phyloP scores from a whole-genome alignment of 2,329 filamentous ascomycete species.

The Penicillium janthinellum region DNA sequence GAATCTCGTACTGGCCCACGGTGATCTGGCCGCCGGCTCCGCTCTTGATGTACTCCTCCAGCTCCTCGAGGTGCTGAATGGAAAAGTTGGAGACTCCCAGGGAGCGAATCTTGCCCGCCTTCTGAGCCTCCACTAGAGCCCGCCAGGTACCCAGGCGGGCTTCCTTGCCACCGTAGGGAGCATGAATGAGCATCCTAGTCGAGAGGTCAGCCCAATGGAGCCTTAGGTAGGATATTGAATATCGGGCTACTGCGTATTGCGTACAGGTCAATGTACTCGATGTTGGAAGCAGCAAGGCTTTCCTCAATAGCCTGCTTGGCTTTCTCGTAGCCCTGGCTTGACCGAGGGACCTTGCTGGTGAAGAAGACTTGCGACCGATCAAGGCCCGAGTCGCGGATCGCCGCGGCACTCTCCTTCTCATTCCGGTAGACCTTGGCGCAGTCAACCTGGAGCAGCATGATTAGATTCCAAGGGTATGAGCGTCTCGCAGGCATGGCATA shows the following conservation, averaged over 20 bases:
- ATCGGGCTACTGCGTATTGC: slow-evolving; percentile 28
- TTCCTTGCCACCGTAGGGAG: slow-evolving; percentile 42
- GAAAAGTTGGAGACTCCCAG: slow-evolving; percentile 46
- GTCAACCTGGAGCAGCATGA: slow-evolving; percentile 51
- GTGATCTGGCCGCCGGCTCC: slow-evolving; percentile 66
- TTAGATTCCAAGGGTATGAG: neutral
- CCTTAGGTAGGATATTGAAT: neutral
- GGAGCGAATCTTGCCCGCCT: slow-evolving; percentile 42
- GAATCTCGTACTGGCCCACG: slow-evolving; percentile 86
- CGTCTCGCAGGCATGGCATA: neutral
- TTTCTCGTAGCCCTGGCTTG: slow-evolving; percentile 61
- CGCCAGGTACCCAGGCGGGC: slow-evolving; percentile 44
- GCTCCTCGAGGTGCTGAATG: slow-evolving; percentile 44
- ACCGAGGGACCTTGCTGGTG: slow-evolving; percentile 61
- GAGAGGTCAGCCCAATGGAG: slow-evolving; percentile 8
- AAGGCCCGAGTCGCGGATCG: slow-evolving; percentile 55
- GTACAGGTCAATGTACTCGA: slow-evolving; percentile 69
- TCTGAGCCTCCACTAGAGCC: slow-evolving; percentile 44
- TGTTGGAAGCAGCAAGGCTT: slow-evolving; percentile 62
- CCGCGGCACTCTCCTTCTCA: slow-evolving; percentile 56
- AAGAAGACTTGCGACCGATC: slow-evolving; percentile 62
- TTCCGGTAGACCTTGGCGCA: slow-evolving; percentile 61
- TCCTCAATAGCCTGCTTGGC: slow-evolving; percentile 65
- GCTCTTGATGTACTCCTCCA: slow-evolving; percentile 43
- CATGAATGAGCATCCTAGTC: slow-evolving; percentile 42